Conservation (phyloP, 2,329 filamentous ascomycete species). For the Aureobasidium uvarum region DNA sequence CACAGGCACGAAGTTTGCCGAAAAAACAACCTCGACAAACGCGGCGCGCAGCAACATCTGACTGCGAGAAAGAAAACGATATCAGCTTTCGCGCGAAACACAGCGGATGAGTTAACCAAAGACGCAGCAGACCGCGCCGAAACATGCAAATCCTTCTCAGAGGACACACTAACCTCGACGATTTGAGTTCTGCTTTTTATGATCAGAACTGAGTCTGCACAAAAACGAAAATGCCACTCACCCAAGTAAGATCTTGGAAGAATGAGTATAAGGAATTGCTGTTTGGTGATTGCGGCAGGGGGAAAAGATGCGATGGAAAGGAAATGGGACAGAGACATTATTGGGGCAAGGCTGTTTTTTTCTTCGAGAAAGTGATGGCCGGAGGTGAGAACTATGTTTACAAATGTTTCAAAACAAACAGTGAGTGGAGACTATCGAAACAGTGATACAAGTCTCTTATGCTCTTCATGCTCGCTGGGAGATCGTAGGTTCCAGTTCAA, state of each 20-base stretch:
- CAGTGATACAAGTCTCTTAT: too few species aligned
- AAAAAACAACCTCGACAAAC: too few species aligned
- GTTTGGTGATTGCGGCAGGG: not conserved
- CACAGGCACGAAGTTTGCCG: too few species aligned
- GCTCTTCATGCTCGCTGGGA: not conserved
- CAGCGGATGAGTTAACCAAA: not conserved
- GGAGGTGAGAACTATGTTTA: too few species aligned
- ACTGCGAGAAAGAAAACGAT: not conserved
- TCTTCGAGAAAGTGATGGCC: too few species aligned
- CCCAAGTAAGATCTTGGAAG: not conserved
- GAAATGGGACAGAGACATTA: not conserved
- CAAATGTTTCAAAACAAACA: too few species aligned
- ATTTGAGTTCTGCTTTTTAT: not conserved
- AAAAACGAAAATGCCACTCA: not conserved
- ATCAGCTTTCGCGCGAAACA: not conserved
- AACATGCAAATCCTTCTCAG: not conserved
- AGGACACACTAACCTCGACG: not conserved
- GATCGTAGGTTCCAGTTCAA: not conserved
- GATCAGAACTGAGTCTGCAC: not conserved
- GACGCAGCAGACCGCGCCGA: not conserved
- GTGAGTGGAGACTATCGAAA: not conserved
- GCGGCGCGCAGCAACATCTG: slow-evolving; percentile 36
- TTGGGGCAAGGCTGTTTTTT: too few species aligned
- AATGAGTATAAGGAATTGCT: not conserved
- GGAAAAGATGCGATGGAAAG: not conserved